Percentiles rank a stretch among this genome's conserved stretches.
Conservation (phyloP, 2,329 filamentous ascomycete genomes). For the Microdochium paspali region DNA sequence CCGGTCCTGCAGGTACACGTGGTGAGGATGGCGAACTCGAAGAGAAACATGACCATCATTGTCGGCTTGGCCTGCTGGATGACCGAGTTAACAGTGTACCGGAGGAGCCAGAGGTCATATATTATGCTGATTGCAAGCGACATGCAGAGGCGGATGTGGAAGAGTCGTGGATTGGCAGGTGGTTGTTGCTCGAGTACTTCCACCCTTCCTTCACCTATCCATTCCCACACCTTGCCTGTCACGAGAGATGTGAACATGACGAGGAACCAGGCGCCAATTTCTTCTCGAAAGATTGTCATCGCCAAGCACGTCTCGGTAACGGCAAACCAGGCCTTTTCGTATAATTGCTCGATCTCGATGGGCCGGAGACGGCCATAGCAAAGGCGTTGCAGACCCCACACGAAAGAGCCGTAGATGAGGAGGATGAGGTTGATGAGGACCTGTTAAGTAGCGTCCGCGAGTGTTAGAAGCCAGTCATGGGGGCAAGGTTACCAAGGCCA, state of each 20-base stretch:
- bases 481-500: slow-evolving; percentile 1
- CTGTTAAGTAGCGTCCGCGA: slow-evolving; percentile 31
- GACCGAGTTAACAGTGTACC: slow-evolving; percentile 73
- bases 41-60: slow-evolving; percentile 99
- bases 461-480: neutral
- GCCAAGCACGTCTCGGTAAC: slow-evolving; percentile 94
- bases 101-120: slow-evolving; percentile 73
- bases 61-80: slow-evolving; percentile 83
- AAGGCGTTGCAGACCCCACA: slow-evolving; percentile 81
- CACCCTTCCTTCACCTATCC: slow-evolving; percentile 92
- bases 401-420: slow-evolving; percentile 67
- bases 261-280: slow-evolving; percentile 88
- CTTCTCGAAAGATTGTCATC: slow-evolving; percentile 96
- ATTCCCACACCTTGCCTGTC: slow-evolving; percentile 94
- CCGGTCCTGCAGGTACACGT: slow-evolving; percentile 74
- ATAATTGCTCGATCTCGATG: slow-evolving; percentile 93
- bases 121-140: slow-evolving; percentile 71
- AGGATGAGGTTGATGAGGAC: slow-evolving; percentile 88
- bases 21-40: slow-evolving; percentile 85
- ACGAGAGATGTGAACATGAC: slow-evolving; percentile 93
- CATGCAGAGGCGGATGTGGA: slow-evolving; percentile 72
- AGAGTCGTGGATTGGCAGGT: slow-evolving; percentile 76
- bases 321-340: slow-evolving; percentile 96
- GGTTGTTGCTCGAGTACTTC: slow-evolving; percentile 94
- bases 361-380: slow-evolving; percentile 86